Base-by-base conservation (phyloP, 768 basidiomycete species). In the Tephrocybe sp. region DNA sequence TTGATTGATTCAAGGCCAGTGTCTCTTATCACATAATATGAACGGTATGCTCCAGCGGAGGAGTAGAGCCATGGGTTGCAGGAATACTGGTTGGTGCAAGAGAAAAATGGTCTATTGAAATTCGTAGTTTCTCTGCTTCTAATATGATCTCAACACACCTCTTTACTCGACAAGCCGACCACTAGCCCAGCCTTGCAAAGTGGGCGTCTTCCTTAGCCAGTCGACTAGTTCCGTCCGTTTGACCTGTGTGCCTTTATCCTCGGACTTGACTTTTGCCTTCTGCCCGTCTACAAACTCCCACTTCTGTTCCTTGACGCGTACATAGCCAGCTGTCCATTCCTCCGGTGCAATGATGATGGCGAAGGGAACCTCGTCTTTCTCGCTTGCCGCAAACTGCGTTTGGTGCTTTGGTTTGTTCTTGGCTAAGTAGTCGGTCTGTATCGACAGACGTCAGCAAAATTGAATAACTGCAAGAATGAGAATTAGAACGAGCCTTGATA, bases 361-460 rank as follows among this genome's bases (percentile, higher is more conserved):
- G 67, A 92, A 97, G 0, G 95, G 96, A 34, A 92, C 91, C 55
- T 92, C 87, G 60, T 98, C 95, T 63, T 75, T 85, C 70, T 97
- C 97, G 22, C 89, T 90, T 1, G 87, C 86, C 18, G 89, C 89
- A 63, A 96, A 98, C 62, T 99, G 96, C 2, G 83, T 76, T 0
- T 78, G 77, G 27, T 92, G 67, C 65, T 98, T 98, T 0, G 97
- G 95, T 65, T 97, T 98, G 47, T 74, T 82, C 68, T 97, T 98
- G 52, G 91, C 89, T 59, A 93, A 72, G 73, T 92, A 98, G 66
- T 98, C 97, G 49, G 89, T 80, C 92, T 95, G 58, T 5, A 36
- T 4, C 28, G 9, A 38, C 38, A 4, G 32, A 8, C 24, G 24
- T 42, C n/a, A 44, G 39, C 56, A 37, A 60, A 45, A 34, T 15